Base-by-base conservation (phyloP, 2,329 filamentous ascomycete species). In the Alternaria angustiovoidea region DNA sequence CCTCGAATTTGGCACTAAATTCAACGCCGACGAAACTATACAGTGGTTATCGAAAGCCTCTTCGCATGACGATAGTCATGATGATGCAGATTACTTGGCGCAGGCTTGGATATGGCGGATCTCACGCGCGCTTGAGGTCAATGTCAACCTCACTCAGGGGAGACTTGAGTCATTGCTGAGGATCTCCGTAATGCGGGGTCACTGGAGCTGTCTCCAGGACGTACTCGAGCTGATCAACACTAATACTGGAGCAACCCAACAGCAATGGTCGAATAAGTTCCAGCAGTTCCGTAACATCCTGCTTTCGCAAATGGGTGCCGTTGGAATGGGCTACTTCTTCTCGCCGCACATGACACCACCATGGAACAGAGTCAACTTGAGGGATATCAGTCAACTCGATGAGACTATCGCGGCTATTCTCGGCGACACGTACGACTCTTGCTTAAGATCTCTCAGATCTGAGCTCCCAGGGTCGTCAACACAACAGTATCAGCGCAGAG, bases 51-150 rank as follows among this genome's bases (percentile, higher is more conserved):
- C 14, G 34, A 44, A 52, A 32, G 62, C 62, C n/a, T 36, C 54
- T 7, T 53, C 51, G 16, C 36, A 58, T 22, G 54, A 64, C 22
- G 42, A 61, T 14, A 55, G 55, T 18, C 51, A 59, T 11, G 58
- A 64, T 11, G 39, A 42, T 24, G 39, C n/a, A 12, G 62, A 64
- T 24, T 58, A 55, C 22, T 43, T 58, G 8, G 34, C 62, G 5
- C 62, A 64, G 28, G 62, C 62, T 2, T 64, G 58, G 58, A 4
- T 59, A 14, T 64, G 58, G 62, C 58, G 58, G 7, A 51, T 64
- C 12, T 48, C 39, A 22, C 22, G 39, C 39, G 39, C 39, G 12
- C 39, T 42, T 18, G 39, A 24, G 11, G n/a, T 24, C 18, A 42
- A 18, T 1, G 22, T 14, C 4, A 7, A n/a, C 34, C 34, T 36